Conservation (phyloP, 352 stramenopile genomes). For the Elongisporangium prolatum region DNA sequence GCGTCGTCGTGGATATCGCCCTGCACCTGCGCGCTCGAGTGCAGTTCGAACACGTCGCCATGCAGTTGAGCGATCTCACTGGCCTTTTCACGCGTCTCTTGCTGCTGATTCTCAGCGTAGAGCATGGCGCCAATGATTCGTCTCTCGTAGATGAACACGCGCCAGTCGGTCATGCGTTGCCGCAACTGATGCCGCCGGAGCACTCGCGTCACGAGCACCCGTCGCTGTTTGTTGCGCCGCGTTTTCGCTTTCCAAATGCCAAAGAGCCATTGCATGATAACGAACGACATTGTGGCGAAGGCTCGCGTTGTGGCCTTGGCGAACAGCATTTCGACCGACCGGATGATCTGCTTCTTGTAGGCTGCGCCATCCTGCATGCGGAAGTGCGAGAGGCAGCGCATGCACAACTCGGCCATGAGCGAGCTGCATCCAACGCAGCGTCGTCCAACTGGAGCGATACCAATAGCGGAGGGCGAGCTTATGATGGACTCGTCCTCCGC, state of each 20-base stretch:
- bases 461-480: constrained; percentile 2
- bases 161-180: constrained; percentile 42
- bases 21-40: constrained; percentile 25
- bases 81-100: constrained; percentile 26
- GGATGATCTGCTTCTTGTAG: constrained; percentile 66
- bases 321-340: constrained; percentile 61
- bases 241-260: constrained; percentile 43
- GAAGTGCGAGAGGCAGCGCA: constrained; percentile 63
- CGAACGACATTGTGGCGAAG: constrained; percentile 47
- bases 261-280: constrained; percentile 66
- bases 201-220: constrained; percentile 8
- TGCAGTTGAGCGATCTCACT: constrained; percentile 51
- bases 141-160: constrained; percentile 49
- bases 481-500: constrained; percentile 5
- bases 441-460: constrained; percentile 7
- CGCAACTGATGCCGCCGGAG: constrained; percentile 26
- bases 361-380: constrained; percentile 45
- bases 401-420: constrained; percentile 55
- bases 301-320: constrained; percentile 48
- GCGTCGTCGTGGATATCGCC: constrained; percentile 36
- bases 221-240: constrained; percentile 22
- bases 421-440: constrained; percentile 58
- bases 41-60: constrained; percentile 49
- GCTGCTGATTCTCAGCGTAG: constrained; percentile 59
- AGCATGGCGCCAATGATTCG: constrained; percentile 70